A percentile compares a stretch with the other conserved stretches of the same genome.
Conservation (phyloP, 106 monocot genomes). For the Ottelia alismoides region DNA sequence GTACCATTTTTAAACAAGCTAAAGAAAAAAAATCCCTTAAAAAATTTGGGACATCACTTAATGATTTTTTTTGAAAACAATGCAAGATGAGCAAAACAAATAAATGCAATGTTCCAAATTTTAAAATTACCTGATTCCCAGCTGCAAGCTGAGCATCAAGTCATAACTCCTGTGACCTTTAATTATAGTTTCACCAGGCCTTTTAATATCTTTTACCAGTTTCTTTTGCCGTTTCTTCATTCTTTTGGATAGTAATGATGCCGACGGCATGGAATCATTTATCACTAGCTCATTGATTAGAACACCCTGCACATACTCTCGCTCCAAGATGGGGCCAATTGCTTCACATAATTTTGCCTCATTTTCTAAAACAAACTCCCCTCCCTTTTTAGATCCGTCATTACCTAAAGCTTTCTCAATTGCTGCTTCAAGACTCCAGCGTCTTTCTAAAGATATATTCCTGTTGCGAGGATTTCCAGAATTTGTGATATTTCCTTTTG, state of each 20-base stretch:
- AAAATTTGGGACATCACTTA: neutral
- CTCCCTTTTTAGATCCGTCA: constrained; percentile 10
- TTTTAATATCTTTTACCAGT: constrained; percentile 48
- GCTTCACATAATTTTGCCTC: constrained; percentile 27
- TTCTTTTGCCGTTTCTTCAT: constrained; percentile 35
- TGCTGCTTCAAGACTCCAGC: constrained; percentile 97
- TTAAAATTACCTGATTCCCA: constrained; percentile 68
- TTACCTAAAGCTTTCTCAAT: constrained; percentile 83
- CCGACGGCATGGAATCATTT: constrained; percentile 23
- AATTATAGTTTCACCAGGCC: constrained; percentile 61
- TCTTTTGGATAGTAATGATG: constrained; percentile 29
- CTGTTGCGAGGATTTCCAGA: constrained; percentile 32
- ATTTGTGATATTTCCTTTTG: constrained; percentile 37
- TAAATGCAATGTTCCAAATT: too few relatives aligned
- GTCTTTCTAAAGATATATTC: constrained; percentile 75
- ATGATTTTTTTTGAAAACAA: neutral
- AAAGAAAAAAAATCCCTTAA: neutral
- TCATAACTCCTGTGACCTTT: constrained; percentile 80
- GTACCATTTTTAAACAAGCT: neutral
- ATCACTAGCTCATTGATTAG: constrained; percentile 59
- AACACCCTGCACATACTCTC: constrained; percentile 79
- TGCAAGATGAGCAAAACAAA: neutral
- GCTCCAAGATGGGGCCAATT: constrained; percentile 49
- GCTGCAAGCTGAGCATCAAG: constrained; percentile 80
- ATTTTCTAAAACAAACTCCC: constrained; percentile 30